Evolutionary conservation across 768 basidiomycete genomes (phyloP), one percentile per base, ranked within the genome.

Genomic region (Boletus coccyginus): DNA sequence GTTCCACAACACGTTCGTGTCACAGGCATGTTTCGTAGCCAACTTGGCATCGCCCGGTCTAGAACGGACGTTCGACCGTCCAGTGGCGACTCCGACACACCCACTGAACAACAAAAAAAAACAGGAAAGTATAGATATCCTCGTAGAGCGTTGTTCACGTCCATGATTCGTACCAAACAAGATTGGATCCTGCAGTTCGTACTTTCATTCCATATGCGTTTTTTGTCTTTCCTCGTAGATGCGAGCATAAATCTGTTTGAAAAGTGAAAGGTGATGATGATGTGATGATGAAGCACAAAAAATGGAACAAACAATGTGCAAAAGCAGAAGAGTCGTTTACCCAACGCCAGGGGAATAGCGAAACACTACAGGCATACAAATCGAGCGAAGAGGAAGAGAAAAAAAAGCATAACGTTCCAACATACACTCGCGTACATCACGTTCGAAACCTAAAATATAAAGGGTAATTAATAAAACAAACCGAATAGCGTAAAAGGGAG

Each of bases 321-420:
- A 55, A 49, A 32, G 42, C 49, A 48, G 29, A 12, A 41, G 38
- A 55, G 46, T 36, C 21, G 21, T 21, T 16, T 33, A 52, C 44
- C 52, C 54, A 56, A 53, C 49, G 27, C 44, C 24, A 41, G 21
- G n/a, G 29, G 46, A 36, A 50, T 35, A 46, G 39, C 51, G 51
- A 49, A 48, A 66, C 59, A 60, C 60, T 69, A 70, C 57, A 67
- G 50, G 59, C 60, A 70, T 67, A 71, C 66, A 70, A 61, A 39
- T 52, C 59, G 55, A 66, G 50, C 38, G n/a, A 43, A 24, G 33
- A 27, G n/a, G 52, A n/a, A 48, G 4, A 39, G n/a, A 21, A 21
- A 21, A 21, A 21, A 62, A 52, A 62, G 49, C 64, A 68, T 64
- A 62, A n/a, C 33, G 57, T 59, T 63, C 61, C 53, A 41, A 57